Evolutionary conservation across 2,329 filamentous ascomycete species (phyloP).

Genomic region (Eutypa lata): DNA sequence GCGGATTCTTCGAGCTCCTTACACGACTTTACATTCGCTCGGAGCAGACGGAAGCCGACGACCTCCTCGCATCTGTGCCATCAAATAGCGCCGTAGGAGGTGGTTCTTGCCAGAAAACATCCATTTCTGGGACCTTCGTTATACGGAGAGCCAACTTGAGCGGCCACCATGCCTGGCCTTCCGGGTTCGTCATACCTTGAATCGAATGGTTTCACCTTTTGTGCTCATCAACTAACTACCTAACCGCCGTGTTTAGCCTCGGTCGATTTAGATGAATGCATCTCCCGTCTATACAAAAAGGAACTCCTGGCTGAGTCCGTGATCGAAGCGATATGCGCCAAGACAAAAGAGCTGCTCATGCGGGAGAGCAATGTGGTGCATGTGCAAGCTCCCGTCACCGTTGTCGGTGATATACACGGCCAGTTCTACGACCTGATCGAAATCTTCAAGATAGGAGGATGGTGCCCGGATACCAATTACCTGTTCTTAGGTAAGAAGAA

Average conservation of each 20-base stretch:
- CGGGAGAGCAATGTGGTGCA: constrained; percentile 99
- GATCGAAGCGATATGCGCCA: constrained; percentile 98
- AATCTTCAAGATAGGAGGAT: constrained; percentile 97
- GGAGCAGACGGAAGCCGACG: constrained; percentile 29
- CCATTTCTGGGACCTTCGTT: constrained; percentile 6
- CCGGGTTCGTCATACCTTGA: constrained; percentile 41
- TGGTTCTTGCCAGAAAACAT: too few species aligned
- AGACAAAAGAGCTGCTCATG: constrained; percentile 98
- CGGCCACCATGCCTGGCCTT: constrained; percentile 52
- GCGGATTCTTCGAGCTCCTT: constrained; percentile 25
- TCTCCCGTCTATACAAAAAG: constrained; percentile 93
- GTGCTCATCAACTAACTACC: constrained; percentile 8
- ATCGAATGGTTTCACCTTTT: neutral
- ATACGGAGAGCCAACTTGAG: constrained; percentile 3
- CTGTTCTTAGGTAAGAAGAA: constrained; percentile 82
- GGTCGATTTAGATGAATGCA: constrained; percentile 98
- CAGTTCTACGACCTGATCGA: constrained; percentile 99
- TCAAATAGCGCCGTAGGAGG: neutral
- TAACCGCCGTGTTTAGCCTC: constrained; percentile 57
- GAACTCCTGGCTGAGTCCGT: constrained; percentile 96
- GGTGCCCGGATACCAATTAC: constrained; percentile 97
- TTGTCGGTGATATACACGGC: constrained; percentile 97
- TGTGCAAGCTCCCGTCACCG: constrained; percentile 90
- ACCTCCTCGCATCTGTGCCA: constrained; percentile 1
- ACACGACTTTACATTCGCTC: constrained; percentile 28